These are phyloP conservation scores for Fusarium lateritium DNA, from an alignment of 2,329 filamentous ascomycete species.

Conservation along the genomic window DNA sequence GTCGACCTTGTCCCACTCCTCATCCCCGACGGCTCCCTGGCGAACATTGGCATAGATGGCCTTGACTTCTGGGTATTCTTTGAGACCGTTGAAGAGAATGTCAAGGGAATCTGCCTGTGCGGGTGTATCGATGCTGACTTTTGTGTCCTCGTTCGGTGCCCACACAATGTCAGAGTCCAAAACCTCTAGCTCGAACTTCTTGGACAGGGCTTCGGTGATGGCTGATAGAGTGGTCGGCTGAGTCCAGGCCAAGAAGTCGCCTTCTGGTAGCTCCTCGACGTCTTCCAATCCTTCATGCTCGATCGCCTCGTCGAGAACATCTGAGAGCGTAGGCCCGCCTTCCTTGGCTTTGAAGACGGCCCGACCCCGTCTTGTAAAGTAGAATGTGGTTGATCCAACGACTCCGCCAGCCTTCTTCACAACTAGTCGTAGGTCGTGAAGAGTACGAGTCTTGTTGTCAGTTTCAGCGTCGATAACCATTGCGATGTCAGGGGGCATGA, in stretches of 20 bases:
- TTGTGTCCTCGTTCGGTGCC: constrained; percentile 85
- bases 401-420: constrained; percentile 81
- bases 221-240: constrained; percentile 53
- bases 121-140: constrained; percentile 72
- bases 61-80: constrained; percentile 81
- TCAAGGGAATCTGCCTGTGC: constrained; percentile 70
- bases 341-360: constrained; percentile 75
- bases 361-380: constrained; percentile 87
- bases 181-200: constrained; percentile 75
- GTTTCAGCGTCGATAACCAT: constrained; percentile 89
- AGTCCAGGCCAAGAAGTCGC: constrained; percentile 74
- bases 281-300: constrained; percentile 84
- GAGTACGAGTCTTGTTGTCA: constrained; percentile 80
- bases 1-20: constrained; percentile 68
- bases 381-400: constrained; percentile 81
- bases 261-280: constrained; percentile 77
- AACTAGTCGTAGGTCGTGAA: constrained; percentile 79
- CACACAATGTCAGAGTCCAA: constrained; percentile 86
- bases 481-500: constrained; percentile 82
- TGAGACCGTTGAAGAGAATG: constrained; percentile 71
- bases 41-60: constrained; percentile 82
- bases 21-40: constrained; percentile 66
- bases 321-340: constrained; percentile 71
- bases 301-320: constrained; percentile 85
- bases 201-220: constrained; percentile 66